phyloP scores from a whole-genome alignment of 73 alveolate genomes.

The Paramecium sonneborni region DNA sequence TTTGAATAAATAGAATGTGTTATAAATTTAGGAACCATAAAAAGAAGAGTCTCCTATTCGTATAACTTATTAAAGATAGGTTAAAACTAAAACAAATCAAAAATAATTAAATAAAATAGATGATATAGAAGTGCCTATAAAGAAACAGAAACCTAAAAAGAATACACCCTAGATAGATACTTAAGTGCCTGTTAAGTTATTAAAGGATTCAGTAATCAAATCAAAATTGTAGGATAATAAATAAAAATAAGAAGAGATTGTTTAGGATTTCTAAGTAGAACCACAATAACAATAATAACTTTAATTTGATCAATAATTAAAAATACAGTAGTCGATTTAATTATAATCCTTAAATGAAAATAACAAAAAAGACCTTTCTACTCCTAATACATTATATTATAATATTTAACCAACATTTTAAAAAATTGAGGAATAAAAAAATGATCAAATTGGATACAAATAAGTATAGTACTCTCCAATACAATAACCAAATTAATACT shows the following conservation, averaged over 20 bases:
- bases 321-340: neutral
- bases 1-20: neutral
- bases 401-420: neutral
- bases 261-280: neutral
- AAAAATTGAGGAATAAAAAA: neutral
- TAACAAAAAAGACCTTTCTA: neutral
- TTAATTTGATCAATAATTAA: neutral
- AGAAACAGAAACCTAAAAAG: neutral
- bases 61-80: neutral
- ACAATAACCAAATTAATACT: neutral
- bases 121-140: neutral
- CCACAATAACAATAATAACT: neutral
- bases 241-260: neutral
- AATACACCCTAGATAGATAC: neutral
- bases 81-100: neutral
- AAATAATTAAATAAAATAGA: neutral
- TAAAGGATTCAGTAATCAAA: neutral
- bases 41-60: neutral
- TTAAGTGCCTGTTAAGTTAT: neutral
- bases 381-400: neutral
- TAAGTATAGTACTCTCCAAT: neutral
- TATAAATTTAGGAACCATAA: neutral
- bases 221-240: neutral
- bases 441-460: neutral
- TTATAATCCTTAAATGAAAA: neutral